A percentile compares a stretch with the other conserved stretches of the same genome.
Conservation (phyloP, 345 rosid species). For the Durio zibethinus region DNA sequence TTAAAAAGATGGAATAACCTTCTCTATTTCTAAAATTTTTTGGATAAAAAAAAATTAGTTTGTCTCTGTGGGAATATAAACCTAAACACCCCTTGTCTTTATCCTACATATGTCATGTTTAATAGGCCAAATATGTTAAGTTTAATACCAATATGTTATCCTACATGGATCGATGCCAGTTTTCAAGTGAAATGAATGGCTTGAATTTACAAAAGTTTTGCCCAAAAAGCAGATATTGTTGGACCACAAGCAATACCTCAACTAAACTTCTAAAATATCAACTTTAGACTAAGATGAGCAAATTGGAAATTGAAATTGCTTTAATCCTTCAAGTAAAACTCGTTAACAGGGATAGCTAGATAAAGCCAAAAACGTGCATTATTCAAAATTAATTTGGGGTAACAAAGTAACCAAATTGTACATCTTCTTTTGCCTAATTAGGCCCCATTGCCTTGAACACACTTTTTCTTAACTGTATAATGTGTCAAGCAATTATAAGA, state of each 20-base stretch:
- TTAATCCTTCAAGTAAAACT: neutral
- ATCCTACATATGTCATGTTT: neutral
- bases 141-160: too few relatives aligned
- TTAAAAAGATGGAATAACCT: too few relatives aligned
- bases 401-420: neutral
- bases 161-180: neutral
- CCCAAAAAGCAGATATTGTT: neutral
- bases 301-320: neutral
- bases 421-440: neutral
- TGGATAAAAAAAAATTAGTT: too few relatives aligned
- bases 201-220: neutral
- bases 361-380: neutral
- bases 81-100: neutral
- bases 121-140: neutral
- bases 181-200: neutral
- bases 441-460: neutral
- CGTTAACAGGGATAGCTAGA: neutral
- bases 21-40: too few relatives aligned
- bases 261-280: neutral
- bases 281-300: neutral
- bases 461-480: neutral
- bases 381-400: neutral
- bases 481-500: constrained; percentile 1
- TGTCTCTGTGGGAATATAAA: neutral
- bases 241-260: neutral